Evolutionary conservation across 805 yeast genomes (phyloP).

Genomic region (Candida golubevii): DNA sequence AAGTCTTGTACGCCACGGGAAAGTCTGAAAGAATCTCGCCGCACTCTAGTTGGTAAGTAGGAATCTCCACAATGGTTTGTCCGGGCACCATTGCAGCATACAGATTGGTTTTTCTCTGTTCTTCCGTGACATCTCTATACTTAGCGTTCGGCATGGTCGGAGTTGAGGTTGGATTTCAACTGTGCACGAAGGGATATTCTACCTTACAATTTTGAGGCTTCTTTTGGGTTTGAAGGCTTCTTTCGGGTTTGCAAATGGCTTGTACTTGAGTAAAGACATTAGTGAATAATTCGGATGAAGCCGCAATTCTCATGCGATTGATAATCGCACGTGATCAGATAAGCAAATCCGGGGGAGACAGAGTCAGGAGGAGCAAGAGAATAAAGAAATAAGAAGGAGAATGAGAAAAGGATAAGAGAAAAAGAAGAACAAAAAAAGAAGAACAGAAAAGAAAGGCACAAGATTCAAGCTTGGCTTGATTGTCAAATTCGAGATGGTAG

Average conservation of each 20-base stretch:
- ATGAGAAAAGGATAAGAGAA: too few species aligned
- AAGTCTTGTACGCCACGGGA: constrained; percentile 92
- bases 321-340: constrained; percentile 11
- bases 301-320: constrained; percentile 1
- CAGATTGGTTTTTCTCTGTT: constrained; percentile 55
- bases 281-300: too few species aligned
- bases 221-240: not conserved
- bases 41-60: constrained; percentile 71
- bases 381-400: too few species aligned
- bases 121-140: constrained; percentile 39
- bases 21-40: constrained; percentile 69
- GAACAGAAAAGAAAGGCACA: too few species aligned
- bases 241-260: not conserved
- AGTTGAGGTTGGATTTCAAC: not conserved
- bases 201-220: not conserved
- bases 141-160: not conserved
- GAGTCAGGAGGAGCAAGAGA: too few species aligned
- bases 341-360: not conserved
- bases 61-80: constrained; percentile 76
- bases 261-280: too few species aligned
- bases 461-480: too few species aligned
- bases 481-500: too few species aligned
- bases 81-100: constrained; percentile 65
- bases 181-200: not conserved
- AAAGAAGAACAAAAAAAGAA: too few species aligned